phyloP scores from a whole-genome alignment of 192 early-diverging fungal genomes.

The Gorgonomyces haynaldii region DNA sequence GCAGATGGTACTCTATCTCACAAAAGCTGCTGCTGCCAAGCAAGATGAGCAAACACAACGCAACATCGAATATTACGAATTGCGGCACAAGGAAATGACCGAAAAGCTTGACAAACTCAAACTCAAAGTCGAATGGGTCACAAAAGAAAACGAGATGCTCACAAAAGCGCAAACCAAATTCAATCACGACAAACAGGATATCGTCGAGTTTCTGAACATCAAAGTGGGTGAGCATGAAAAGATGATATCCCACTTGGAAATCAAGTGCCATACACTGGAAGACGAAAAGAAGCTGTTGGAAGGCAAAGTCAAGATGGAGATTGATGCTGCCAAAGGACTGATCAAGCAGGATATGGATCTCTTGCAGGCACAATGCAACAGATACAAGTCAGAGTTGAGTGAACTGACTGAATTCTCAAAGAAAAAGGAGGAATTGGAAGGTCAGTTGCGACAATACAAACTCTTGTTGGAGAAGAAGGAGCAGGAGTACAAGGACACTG shows the following conservation, averaged over 20 bases:
- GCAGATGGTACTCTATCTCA: constrained; percentile 8
- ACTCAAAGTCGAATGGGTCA: constrained; percentile 33
- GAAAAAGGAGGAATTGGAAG: constrained; percentile 41
- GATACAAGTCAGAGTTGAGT: constrained; percentile 37
- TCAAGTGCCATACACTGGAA: constrained; percentile 24
- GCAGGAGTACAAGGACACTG: constrained; percentile 34
- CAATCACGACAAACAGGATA: constrained; percentile 51
- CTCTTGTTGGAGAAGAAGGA: constrained; percentile 34
- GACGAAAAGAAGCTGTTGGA: constrained; percentile 35
- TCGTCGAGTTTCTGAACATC: constrained; percentile 55
- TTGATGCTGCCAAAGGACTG: constrained; percentile 17
- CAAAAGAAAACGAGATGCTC: constrained; percentile 35
- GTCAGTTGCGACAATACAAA: constrained; percentile 22
- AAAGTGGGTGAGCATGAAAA: constrained; percentile 52
- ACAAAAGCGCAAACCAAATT: constrained; percentile 39
- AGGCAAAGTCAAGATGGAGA: constrained; percentile 11
- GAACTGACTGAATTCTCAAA: constrained; percentile 34
- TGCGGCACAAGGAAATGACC: constrained; percentile 33
- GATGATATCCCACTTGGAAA: constrained; percentile 30
- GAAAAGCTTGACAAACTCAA: constrained; percentile 40
- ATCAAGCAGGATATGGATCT: constrained; percentile 25
- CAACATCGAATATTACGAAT: constrained; percentile 42
- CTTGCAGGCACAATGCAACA: constrained; percentile 20
- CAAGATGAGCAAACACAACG: constrained; percentile 23
- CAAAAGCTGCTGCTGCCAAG: constrained; percentile 11